Conservation (phyloP, 352 stramenopile species). For the Pythium insidiosum region DNA sequence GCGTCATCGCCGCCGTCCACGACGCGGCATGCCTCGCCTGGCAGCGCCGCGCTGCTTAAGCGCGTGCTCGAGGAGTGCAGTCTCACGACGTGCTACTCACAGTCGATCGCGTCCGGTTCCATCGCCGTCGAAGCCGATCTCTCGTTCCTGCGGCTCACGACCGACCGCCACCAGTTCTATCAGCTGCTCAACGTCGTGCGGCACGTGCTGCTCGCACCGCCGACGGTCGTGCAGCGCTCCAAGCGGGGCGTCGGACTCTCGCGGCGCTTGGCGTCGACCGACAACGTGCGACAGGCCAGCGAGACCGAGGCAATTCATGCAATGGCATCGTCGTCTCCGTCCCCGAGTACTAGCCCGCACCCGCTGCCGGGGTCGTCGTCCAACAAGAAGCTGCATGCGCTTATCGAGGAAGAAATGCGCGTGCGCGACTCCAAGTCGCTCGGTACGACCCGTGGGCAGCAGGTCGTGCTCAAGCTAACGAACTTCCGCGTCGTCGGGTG, state of each 20-base stretch:
- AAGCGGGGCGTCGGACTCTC: too few relatives aligned
- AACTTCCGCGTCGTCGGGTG: conserved; percentile 53
- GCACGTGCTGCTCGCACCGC: conserved; percentile 66
- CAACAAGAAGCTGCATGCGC: conserved; percentile 55
- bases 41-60: conserved; percentile 39
- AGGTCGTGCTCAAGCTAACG: conserved; percentile 55
- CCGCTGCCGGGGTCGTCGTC: conserved; percentile 11
- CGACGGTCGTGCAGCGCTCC: conserved; percentile 22
- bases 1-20: background rate
- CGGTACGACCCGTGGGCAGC: conserved; percentile 19
- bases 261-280: too few relatives aligned
- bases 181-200: conserved; percentile 71
- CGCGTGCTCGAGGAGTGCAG: conserved; percentile 77
- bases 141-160: conserved; percentile 63
- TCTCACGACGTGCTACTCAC: conserved; percentile 47
- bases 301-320: too few relatives aligned
- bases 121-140: conserved; percentile 54
- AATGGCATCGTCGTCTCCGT: conserved; percentile 20
- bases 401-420: conserved; percentile 63
- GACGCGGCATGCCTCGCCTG: conserved; percentile 3
- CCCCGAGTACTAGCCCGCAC: background rate
- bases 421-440: conserved; percentile 44
- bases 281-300: too few relatives aligned
- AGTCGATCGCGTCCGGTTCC: conserved; percentile 26
- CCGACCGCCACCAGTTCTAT: conserved; percentile 76